These are phyloP conservation scores for Starmera dryadoides DNA, from an alignment of 805 yeast genomes.

Conservation along the genomic window DNA sequence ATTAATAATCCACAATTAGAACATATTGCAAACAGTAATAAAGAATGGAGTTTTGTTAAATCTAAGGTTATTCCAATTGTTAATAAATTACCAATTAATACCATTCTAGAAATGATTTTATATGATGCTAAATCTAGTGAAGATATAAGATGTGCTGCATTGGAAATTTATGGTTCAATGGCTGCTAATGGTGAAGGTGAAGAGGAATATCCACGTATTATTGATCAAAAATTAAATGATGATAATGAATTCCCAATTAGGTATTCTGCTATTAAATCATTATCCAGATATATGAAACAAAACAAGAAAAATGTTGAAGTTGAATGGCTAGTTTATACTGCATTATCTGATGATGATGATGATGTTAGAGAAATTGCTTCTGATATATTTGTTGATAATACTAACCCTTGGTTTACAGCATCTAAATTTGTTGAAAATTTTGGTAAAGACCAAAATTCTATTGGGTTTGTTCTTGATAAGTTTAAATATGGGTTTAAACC, in stretches of 20 bases:
- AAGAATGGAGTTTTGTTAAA: constrained; percentile 37
- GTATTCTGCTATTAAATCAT: constrained; percentile 36
- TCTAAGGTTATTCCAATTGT: constrained; percentile 25
- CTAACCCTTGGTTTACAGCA: constrained; percentile 30
- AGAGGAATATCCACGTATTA: constrained; percentile 24
- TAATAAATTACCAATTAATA: constrained; percentile 14
- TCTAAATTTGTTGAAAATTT: constrained; percentile 12
- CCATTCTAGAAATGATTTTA: constrained; percentile 23
- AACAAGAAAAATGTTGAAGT: constrained; percentile 11
- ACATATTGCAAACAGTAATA: constrained; percentile 17
- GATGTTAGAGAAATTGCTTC: constrained; percentile 47
- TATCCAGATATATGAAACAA: constrained; percentile 21
- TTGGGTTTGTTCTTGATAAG: constrained; percentile 7
- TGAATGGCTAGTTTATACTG: constrained; percentile 25
- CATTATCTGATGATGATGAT: constrained; percentile 61
- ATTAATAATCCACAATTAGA: constrained; percentile 6
- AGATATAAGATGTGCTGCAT: constrained; percentile 37
- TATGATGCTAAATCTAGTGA: constrained; percentile 31
- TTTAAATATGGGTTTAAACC: constrained; percentile 10
- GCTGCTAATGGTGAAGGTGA: constrained; percentile 24
- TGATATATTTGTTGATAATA: constrained; percentile 25
- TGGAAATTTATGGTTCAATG: constrained; percentile 46
- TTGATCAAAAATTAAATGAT: constrained; percentile 30
- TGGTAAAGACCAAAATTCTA: constrained; percentile 5
- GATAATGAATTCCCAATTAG: constrained; percentile 38